Evolutionary conservation across 2,329 filamentous ascomycete genomes (phyloP).

Genomic region (Penicillium sp.): DNA sequence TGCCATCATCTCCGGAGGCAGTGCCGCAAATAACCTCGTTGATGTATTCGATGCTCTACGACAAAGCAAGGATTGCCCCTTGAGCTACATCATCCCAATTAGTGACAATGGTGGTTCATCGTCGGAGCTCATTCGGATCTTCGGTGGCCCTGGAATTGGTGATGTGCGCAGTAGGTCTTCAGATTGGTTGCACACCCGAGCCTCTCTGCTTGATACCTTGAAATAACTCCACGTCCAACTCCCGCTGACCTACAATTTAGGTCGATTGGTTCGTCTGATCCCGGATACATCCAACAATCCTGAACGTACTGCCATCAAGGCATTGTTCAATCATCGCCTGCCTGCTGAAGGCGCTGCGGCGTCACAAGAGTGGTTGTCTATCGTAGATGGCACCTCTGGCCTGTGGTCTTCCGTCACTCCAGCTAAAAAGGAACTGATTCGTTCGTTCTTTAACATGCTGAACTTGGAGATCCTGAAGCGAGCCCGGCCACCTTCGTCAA

Average conservation of each 20-base stretch:
- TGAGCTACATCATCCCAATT: constrained; percentile 91
- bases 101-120: constrained; percentile 95
- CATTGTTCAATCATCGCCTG: constrained; percentile 86
- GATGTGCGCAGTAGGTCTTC: constrained; percentile 69
- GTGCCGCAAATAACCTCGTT: constrained; percentile 90
- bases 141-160: constrained; percentile 86
- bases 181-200: not conserved
- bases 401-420: constrained; percentile 75
- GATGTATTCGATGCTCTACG: constrained; percentile 78
- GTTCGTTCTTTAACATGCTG: constrained; percentile 75
- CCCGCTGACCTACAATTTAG: constrained; percentile 47
- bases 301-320: constrained; percentile 75
- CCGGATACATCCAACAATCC: constrained; percentile 64
- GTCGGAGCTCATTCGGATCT: constrained; percentile 89
- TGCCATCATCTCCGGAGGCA: constrained; percentile 88
- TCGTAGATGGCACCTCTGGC: constrained; percentile 78
- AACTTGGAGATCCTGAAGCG: constrained; percentile 80
- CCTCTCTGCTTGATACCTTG: constrained; percentile 8
- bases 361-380: constrained; percentile 80
- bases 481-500: constrained; percentile 68
- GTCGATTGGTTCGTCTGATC: constrained; percentile 87
- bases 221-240: not conserved
- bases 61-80: constrained; percentile 65
- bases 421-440: constrained; percentile 75
- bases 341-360: constrained; percentile 65